These are phyloP conservation scores for Aspergillaceae sp. DNA, from an alignment of 2,329 filamentous ascomycete species.

Conservation along the genomic window DNA sequence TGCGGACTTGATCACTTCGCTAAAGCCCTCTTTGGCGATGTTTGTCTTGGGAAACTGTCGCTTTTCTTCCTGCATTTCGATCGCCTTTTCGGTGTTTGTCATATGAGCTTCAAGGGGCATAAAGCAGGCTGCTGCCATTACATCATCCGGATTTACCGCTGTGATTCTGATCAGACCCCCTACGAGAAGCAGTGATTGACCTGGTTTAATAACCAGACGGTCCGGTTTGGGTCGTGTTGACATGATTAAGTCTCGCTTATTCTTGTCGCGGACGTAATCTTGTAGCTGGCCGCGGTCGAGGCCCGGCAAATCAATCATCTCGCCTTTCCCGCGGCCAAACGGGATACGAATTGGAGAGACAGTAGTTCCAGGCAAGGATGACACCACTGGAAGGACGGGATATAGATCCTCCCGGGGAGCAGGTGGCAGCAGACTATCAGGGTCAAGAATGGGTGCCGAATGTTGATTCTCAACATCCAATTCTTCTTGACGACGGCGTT, in stretches of 20 bases:
- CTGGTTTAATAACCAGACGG: conserved; percentile 63
- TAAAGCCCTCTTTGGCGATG: conserved; percentile 53
- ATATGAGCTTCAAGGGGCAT: conserved; percentile 68
- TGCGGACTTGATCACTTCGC: conserved; percentile 56
- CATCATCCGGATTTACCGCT: conserved; percentile 54
- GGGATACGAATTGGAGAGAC: conserved; percentile 89
- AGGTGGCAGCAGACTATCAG: conserved; percentile 61
- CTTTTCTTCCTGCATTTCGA: conserved; percentile 59
- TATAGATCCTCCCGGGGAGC: conserved; percentile 63
- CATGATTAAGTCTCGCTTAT: conserved; percentile 68
- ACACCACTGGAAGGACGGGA: conserved; percentile 78
- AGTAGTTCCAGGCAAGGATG: conserved; percentile 81
- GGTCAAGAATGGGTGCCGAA: conserved; percentile 15
- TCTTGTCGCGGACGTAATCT: conserved; percentile 57
- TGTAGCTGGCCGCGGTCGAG: conserved; percentile 67
- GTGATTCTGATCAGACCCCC: conserved; percentile 85
- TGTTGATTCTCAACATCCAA: conserved; percentile 4
- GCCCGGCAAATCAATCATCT: conserved; percentile 87
- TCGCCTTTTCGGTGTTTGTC: conserved; percentile 71
- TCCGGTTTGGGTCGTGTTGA: conserved; percentile 62
- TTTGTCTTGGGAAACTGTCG: conserved; percentile 53
- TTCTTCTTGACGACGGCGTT: conserved; percentile 17
- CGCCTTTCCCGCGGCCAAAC: conserved; percentile 76
- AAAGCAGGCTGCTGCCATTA: conserved; percentile 79
- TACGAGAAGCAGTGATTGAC: conserved; percentile 73